Base-by-base conservation (phyloP, 768 basidiomycete species). In the Tephrocybe sp. region DNA sequence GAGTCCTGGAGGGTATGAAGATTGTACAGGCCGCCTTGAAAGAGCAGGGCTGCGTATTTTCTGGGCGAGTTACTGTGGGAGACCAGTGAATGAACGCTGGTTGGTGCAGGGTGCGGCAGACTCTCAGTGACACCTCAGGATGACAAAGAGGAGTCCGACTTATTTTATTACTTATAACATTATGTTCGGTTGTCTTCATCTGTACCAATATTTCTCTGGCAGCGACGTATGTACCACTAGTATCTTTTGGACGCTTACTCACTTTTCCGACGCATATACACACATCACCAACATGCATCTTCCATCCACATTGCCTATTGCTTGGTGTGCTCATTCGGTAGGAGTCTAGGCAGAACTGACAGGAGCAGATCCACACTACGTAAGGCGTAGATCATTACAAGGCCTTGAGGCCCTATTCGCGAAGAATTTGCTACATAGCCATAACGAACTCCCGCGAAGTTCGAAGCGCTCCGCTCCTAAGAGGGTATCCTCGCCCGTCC, bases 1-100 rank as follows among this genome's bases (percentile, higher is more conserved):
- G 82, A 58, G 85, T 86, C 2, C 54, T 88, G 6, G 79, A 82
- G 57, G 84, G 79, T 2, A 86, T 87, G 80, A 78, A 79, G 57
- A 71, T 87, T 22, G 66, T 74, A 16, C 70, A 74, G 57, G 62
- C 52, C 30, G 68, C 72, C 2, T 56, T 76, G 54, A 57, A 53
- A 44, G 57, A 66, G 47, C 60, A 64, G 44, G 69, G 68, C 1
- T 50, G 42, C 10, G 49, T 59, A 33, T 66, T 64, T 45, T 38
- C 27, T 1, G 42, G 50, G 25, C 53, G 43, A 24, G 44, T 53
- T 6, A 21, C 37, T 16, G 27, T 47, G 6, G n/a, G 12, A 16
- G n/a, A 24, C 36, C 16, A 21, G 19, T 19, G 1, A 23, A 37
- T 40, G 37, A 40, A 42, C 15, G 38, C n/a, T n/a, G n/a, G n/a